Percentiles rank a stretch among this genome's conserved stretches.
Conservation (phyloP, 2,329 filamentous ascomycete genomes). For the Neophaeococcomyces mojaviensis region DNA sequence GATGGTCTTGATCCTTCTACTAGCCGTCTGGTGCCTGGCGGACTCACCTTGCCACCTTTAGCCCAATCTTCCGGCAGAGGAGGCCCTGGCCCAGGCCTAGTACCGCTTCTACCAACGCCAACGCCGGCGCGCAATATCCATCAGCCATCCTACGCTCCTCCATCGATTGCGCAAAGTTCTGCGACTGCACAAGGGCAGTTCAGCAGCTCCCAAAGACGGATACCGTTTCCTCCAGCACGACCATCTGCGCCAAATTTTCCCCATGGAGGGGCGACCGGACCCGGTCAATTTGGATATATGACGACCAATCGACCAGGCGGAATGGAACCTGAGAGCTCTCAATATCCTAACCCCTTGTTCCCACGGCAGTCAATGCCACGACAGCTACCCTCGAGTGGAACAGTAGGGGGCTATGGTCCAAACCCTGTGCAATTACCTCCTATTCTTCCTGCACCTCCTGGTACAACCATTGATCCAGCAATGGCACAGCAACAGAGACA, state of each 20-base stretch:
- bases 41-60: neutral
- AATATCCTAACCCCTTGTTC: neutral
- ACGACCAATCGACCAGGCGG: too few relatives aligned
- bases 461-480: slow-evolving; percentile 18
- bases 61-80: neutral
- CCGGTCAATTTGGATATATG: neutral
- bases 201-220: slow-evolving; percentile 4
- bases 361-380: neutral
- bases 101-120: slow-evolving; percentile 3
- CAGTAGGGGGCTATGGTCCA: neutral
- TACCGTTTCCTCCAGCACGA: slow-evolving; percentile 4
- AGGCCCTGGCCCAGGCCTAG: neutral
- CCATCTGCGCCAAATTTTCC: slow-evolving; percentile 9
- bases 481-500: slow-evolving; percentile 15
- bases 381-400: neutral
- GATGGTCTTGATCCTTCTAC: slow-evolving; percentile 10
- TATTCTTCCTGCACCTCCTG: slow-evolving; percentile 15
- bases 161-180: slow-evolving; percentile 17
- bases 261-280: neutral
- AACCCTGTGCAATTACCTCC: slow-evolving; percentile 22
- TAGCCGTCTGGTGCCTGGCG: neutral
- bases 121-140: neutral
- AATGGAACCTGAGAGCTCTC: neutral
- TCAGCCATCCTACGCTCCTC: slow-evolving; percentile 12
- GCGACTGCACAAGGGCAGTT: slow-evolving; percentile 11